Conservation (phyloP, 371 early-diverging fungal genomes). For the Rhizomucor pusillus region DNA sequence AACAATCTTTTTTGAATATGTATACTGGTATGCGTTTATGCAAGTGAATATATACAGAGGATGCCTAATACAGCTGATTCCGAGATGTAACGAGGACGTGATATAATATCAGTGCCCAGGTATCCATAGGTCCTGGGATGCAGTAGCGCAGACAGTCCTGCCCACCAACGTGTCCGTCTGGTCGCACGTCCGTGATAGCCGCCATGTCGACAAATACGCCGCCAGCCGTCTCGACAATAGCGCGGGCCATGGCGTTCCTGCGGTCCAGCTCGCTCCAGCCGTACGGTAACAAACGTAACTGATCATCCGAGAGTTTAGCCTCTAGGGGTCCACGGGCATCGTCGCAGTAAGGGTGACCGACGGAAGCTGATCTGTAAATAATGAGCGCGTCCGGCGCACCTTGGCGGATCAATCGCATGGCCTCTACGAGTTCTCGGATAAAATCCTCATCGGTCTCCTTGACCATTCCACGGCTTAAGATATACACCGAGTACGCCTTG, state of each 20-base stretch:
- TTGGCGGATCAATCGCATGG: constrained; percentile 42
- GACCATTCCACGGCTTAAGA: constrained; percentile 49
- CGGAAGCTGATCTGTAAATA: constrained; percentile 52
- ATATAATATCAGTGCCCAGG: constrained; percentile 49
- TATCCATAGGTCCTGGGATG: constrained; percentile 65
- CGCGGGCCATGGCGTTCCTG: constrained; percentile 56
- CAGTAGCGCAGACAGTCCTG: constrained; percentile 62
- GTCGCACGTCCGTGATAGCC: constrained; percentile 46
- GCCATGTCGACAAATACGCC: constrained; percentile 59
- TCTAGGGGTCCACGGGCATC: constrained; percentile 38
- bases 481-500: constrained; percentile 36
- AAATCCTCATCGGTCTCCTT: constrained; percentile 47
- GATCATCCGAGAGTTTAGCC: constrained; percentile 23
- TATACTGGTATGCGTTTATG: too few relatives aligned
- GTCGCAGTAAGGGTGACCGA: constrained; percentile 50
- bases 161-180: constrained; percentile 61
- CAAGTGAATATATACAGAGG: too few relatives aligned
- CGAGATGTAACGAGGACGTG: constrained; percentile 17
- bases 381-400: constrained; percentile 40
- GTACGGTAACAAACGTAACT: constrained; percentile 40
- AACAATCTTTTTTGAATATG: too few relatives aligned
- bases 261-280: constrained; percentile 56
- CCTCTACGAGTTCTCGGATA: constrained; percentile 39
- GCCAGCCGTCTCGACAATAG: constrained; percentile 55
- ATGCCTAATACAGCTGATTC: not conserved